A percentile compares a stretch with the other conserved stretches of the same genome.
Evolutionary conservation across 805 yeast species (phyloP).

Genomic region (Metschnikowia hibisci): DNA sequence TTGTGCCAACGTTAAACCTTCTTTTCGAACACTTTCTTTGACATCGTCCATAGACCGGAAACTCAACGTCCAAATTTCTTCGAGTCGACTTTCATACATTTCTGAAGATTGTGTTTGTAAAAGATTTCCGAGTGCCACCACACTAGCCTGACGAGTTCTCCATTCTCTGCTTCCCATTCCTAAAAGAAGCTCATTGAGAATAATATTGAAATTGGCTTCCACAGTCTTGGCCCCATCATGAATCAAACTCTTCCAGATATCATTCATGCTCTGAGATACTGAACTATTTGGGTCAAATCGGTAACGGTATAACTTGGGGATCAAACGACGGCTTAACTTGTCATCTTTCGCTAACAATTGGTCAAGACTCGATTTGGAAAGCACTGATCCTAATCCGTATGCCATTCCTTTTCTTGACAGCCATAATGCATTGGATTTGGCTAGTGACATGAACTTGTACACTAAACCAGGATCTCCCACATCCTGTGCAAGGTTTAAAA

Average conservation of each 20-base stretch:
- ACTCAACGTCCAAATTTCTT: constrained; percentile 81
- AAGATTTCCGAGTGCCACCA: constrained; percentile 65
- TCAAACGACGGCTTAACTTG: constrained; percentile 52
- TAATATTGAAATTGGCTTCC: constrained; percentile 49
- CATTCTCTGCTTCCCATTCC: constrained; percentile 84
- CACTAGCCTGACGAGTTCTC: constrained; percentile 88
- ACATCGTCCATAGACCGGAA: constrained; percentile 91
- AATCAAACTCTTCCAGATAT: constrained; percentile 77
- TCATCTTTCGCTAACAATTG: constrained; percentile 53
- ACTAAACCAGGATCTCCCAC: constrained; percentile 95
- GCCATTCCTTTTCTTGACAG: constrained; percentile 91
- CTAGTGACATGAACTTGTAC: constrained; percentile 89
- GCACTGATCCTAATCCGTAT: constrained; percentile 81
- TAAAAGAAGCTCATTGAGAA: constrained; percentile 58
- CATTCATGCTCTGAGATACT: constrained; percentile 80
- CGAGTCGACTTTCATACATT: constrained; percentile 47
- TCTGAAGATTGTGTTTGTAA: constrained; percentile 58
- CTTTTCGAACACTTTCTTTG: constrained; percentile 85
- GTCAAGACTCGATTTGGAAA: constrained; percentile 74
- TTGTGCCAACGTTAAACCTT: constrained; percentile 67
- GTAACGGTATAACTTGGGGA: constrained; percentile 82
- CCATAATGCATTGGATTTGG: constrained; percentile 86
- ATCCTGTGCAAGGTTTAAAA: constrained; percentile 82
- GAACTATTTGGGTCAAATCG: constrained; percentile 75
- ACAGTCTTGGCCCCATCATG: constrained; percentile 55